A percentile compares a stretch with the other conserved stretches of the same genome.
phyloP scores from a whole-genome alignment of 169 alveolate genomes.

The Fabrea salina region DNA sequence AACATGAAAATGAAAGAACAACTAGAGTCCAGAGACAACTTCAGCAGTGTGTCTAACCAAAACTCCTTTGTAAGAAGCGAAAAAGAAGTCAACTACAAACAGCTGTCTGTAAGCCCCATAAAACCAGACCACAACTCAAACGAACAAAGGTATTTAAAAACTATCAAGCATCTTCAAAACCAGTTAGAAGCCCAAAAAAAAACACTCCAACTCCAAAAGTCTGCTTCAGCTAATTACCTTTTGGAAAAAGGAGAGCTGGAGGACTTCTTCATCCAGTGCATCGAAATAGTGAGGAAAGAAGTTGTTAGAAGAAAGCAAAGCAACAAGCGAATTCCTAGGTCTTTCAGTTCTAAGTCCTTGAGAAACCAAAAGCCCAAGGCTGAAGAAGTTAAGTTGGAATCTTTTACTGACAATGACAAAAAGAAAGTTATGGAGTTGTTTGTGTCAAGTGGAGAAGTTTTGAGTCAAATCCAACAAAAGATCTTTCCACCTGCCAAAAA shows the following conservation, averaged over 20 bases:
- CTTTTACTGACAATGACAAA: constrained; percentile 55
- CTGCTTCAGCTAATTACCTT: constrained; percentile 42
- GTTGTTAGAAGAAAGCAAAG: constrained; percentile 42
- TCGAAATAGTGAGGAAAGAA: constrained; percentile 66
- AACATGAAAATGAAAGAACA: not conserved
- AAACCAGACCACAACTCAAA: constrained; percentile 34
- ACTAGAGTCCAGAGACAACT: not conserved
- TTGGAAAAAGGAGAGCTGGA: constrained; percentile 56
- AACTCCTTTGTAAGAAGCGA: not conserved
- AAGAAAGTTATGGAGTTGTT: constrained; percentile 38
- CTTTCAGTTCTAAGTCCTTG: constrained; percentile 24
- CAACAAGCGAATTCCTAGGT: constrained; percentile 10
- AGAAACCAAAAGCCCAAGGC: not conserved
- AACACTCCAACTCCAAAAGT: constrained; percentile 21
- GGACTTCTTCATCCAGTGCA: constrained; percentile 61
- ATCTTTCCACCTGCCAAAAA: constrained; percentile 44
- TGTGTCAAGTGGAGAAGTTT: constrained; percentile 52
- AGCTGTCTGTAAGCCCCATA: not conserved
- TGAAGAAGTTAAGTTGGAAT: constrained; percentile 35
- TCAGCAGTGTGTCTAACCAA: not conserved
- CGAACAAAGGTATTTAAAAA: constrained; percentile 39
- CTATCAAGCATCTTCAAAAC: constrained; percentile 46
- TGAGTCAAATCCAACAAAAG: constrained; percentile 44
- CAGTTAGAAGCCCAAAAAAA: constrained; percentile 44
- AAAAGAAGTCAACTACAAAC: not conserved